Evolutionary conservation across 208 protist genomes (phyloP), one percentile per base, ranked within the genome.

Genomic region (Acanthamoeba healyi): DNA sequence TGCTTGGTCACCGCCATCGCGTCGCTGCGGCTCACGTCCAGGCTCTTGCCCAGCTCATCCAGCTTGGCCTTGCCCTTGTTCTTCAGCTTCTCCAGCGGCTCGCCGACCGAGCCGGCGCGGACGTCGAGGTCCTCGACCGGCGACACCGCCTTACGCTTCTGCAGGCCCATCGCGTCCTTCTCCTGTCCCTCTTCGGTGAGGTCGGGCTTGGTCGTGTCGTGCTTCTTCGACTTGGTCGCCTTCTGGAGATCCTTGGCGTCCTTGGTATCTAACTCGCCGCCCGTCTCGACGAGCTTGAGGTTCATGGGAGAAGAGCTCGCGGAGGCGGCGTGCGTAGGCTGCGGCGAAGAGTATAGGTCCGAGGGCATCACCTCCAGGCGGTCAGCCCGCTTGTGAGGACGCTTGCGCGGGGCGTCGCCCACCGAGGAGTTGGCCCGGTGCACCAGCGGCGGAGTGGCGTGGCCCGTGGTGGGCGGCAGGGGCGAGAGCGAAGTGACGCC

Each of bases 231-330:
- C 77, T 87, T 87, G 77, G 77, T 87, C 44, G 77, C 77, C 77
- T 87, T 87, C 44, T 40, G 29, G n/a, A n/a, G 77, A 24, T 87
- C 77, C 77, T 58, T 51, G n/a, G 24, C 4, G 26, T 46, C 44
- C 29, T 87, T 79, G 63, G 9, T 22, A 3, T 79, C 70, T 6
- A 19, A 14, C 40, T 79, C 70, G 70, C 70, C 70, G 70, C 70
- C 70, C 5, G 70, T 58, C 77, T 87, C 77, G 77, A 40, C 77
- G 44, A 87, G 44, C 77, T 58, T 87, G n/a, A 61, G n/a, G 77
- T n/a, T 87, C 77, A 87, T 87, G 77, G 77, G 77, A 42, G 77
- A 87, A 42, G 32, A 34, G 19, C 17, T 29, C 26, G 77, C 15
- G 77, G 77, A 87, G 29, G 1, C 7, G 49, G 77, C 6, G 3